Conservation (phyloP, 2,329 filamentous ascomycete genomes). For the Fusarium pininemorale region DNA sequence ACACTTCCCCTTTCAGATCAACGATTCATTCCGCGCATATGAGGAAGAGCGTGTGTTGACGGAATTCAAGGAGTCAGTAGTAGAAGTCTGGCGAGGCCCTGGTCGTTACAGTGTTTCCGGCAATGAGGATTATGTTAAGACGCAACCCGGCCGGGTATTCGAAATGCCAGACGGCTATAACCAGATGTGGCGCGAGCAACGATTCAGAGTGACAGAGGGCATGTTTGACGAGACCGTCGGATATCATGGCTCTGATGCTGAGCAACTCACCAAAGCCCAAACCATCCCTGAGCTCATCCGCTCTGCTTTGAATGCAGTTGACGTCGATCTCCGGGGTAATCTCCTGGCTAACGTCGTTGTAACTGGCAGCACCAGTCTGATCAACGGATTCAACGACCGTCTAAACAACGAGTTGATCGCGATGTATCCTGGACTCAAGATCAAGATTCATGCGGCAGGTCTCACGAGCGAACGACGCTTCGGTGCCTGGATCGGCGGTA, state of each 20-base stretch:
- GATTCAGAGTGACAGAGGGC: constrained; percentile 86
- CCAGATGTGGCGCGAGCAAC: constrained; percentile 90
- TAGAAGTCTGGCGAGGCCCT: constrained; percentile 90
- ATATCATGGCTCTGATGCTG: constrained; percentile 58
- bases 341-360: constrained; percentile 91
- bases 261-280: constrained; percentile 72
- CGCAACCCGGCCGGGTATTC: constrained; percentile 83
- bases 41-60: constrained; percentile 94
- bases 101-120: constrained; percentile 70
- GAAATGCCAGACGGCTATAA: constrained; percentile 98
- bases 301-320: constrained; percentile 78
- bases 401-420: constrained; percentile 83
- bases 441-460: constrained; percentile 88
- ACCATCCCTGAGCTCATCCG: constrained; percentile 87
- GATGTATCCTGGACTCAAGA: constrained; percentile 85
- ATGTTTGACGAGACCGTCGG: constrained; percentile 89
- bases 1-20: constrained; percentile 69
- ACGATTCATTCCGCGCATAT: constrained; percentile 78
- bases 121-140: constrained; percentile 80
- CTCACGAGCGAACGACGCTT: constrained; percentile 90
- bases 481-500: constrained; percentile 95
- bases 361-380: constrained; percentile 85
- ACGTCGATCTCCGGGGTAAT: constrained; percentile 86
- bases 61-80: constrained; percentile 97
- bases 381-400: constrained; percentile 92